phyloP scores from a whole-genome alignment of 805 yeast species.

The Saturnispora ahearnii region DNA sequence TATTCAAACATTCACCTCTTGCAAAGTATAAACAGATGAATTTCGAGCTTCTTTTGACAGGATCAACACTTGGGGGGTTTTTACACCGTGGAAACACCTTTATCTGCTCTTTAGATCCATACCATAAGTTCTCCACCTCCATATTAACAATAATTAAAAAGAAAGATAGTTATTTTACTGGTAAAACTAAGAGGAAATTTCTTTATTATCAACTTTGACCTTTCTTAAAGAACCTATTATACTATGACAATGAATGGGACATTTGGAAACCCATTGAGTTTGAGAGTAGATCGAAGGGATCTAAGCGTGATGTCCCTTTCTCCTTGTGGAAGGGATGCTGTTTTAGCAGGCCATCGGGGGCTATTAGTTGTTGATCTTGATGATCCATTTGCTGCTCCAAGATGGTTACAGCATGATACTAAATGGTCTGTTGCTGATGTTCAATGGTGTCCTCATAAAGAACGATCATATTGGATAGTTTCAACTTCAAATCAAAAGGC shows the following conservation, averaged over 20 bases:
- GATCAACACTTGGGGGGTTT: not conserved
- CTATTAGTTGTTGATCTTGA: slow-evolving; percentile 85
- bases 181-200: not conserved
- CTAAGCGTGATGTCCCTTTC: slow-evolving; percentile 73
- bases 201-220: not conserved
- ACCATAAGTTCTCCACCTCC: slow-evolving; percentile 1
- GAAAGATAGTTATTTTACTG: not conserved
- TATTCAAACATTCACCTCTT: slow-evolving; percentile 72
- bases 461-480: slow-evolving; percentile 83
- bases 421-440: slow-evolving; percentile 99
- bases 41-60: slow-evolving; percentile 22
- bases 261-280: slow-evolving; percentile 71
- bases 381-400: slow-evolving; percentile 90
- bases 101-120: not conserved
- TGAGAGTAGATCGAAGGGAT: slow-evolving; percentile 89
- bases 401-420: slow-evolving; percentile 87
- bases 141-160: not conserved
- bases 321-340: slow-evolving; percentile 90
- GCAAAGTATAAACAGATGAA: slow-evolving; percentile 80
- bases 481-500: slow-evolving; percentile 95
- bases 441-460: slow-evolving; percentile 91
- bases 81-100: not conserved
- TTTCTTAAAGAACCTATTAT: not conserved
- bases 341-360: slow-evolving; percentile 78
- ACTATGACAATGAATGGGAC: slow-evolving; percentile 27